phyloP scores from a whole-genome alignment of 495 filamentous ascomycete species.

The Neurospora terricola region DNA sequence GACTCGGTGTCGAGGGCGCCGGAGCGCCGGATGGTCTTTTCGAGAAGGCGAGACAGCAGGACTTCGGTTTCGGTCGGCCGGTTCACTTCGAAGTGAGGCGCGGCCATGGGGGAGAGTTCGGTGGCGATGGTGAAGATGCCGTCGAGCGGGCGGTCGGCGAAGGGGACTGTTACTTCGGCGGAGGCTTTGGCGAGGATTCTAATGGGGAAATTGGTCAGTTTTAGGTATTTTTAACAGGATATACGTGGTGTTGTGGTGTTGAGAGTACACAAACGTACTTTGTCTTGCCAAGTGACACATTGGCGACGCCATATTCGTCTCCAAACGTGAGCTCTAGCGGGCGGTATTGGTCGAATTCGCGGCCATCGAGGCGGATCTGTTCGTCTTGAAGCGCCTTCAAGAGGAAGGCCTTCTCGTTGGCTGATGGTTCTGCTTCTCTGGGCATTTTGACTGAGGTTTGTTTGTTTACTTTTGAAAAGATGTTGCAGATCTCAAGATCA shows the following conservation, averaged over 20 bases:
- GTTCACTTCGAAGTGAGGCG: constrained; percentile 80
- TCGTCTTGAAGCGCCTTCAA: constrained; percentile 59
- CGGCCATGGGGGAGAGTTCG: constrained; percentile 87
- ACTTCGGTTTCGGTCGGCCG: constrained; percentile 73
- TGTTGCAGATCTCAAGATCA: constrained; percentile 1
- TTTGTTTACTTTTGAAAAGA: constrained; percentile 1
- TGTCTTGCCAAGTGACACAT: constrained; percentile 84
- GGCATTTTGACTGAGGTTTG: constrained; percentile 59
- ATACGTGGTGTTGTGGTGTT: background rate
- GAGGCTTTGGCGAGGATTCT: constrained; percentile 80
- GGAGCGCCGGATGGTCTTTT: constrained; percentile 87
- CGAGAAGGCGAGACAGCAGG: constrained; percentile 75
- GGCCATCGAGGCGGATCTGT: constrained; percentile 72
- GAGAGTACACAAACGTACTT: constrained; percentile 40
- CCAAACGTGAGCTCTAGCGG: constrained; percentile 70
- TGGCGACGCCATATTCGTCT: constrained; percentile 82
- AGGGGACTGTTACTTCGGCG: constrained; percentile 76
- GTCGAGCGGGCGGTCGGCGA: constrained; percentile 82
- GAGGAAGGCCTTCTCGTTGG: constrained; percentile 68
- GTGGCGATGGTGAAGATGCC: constrained; percentile 85
- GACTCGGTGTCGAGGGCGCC: constrained; percentile 89
- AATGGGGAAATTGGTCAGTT: constrained; percentile 2
- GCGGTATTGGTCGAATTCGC: constrained; percentile 67
- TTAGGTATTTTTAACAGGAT: no score
- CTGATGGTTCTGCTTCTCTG: constrained; percentile 75